Evolutionary conservation across 1,139 yeast genomes (phyloP), one percentile per base, ranked within the genome.

Genomic region (Candida mesenterica): DNA sequence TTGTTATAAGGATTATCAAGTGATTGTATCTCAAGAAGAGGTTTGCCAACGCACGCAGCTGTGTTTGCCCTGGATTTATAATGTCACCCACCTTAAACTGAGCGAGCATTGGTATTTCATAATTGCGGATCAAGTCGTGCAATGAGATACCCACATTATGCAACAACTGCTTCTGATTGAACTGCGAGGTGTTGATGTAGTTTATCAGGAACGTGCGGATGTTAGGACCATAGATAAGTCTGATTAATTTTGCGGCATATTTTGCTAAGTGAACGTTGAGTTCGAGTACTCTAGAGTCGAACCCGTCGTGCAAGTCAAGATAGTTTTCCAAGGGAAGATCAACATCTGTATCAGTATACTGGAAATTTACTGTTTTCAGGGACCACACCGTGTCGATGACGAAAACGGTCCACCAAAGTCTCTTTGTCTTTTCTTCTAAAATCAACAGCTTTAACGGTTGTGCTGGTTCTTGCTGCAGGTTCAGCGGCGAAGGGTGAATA

Each of bases 381-480:
- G 77, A 67, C 72, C 79, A 75, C 9, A 69, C 60, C 12, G 71
- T 65, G 46, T 74, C 79, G 42, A 72, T 62, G 5, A 72, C 65
- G 46, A 69, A 74, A 4, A 72, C 65, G 4, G 79, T 64, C 81
- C 81, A 75, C 79, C 79, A 75, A 8, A 74, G 49, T 27, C 77
- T 57, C 46, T 74, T 70, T 9, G 67, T 50, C 39, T 65, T 68
- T 36, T 75, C 77, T 13, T 25, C 15, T 19, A 19, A 19, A 6
- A 19, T 19, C 17, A 15, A 25, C 9, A 14, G n/a, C n/a, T n/a
- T n/a, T n/a, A n/a, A n/a, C n/a, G n/a, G 30, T 12, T 9, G 13
- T 15, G n/a, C 28, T 4, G 24, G 30, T 28, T 31, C 30, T 14
- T 13, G 8, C n/a, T n/a, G n/a, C 15, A 4, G 15, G 8, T 25